Percentiles rank a stretch among this genome's conserved stretches.
These are phyloP conservation scores for Prosopis cineraria DNA, from an alignment of 306 rosid genomes.

Conservation along the genomic window DNA sequence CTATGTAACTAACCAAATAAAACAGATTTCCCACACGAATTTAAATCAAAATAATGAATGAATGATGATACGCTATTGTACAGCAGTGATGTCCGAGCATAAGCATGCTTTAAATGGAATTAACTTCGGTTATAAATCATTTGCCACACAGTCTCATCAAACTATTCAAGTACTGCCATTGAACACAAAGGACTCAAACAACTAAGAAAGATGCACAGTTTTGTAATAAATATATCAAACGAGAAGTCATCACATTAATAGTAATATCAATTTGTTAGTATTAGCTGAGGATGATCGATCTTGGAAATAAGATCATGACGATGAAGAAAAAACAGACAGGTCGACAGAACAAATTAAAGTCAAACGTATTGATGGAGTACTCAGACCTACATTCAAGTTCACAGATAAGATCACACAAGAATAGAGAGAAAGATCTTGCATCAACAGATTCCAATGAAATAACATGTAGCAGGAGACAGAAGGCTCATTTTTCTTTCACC, in stretches of 20 bases:
- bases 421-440: not conserved
- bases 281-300: conserved; percentile 1
- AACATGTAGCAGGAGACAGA: conserved; percentile 6
- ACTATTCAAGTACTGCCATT: not conserved
- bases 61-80: not conserved
- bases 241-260: not conserved
- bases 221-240: conserved; percentile 3
- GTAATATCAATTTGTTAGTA: not conserved
- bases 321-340: not conserved
- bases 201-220: conserved; percentile 6
- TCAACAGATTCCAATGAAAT: not conserved
- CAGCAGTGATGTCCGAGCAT: not conserved
- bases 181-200: conserved; percentile 7
- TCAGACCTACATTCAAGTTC: conserved; percentile 1
- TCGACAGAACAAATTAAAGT: not conserved
- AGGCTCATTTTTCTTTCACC: conserved; percentile 23
- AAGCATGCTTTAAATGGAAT: conserved; percentile 1
- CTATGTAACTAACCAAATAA: not conserved
- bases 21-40: not conserved
- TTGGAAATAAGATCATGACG: not conserved
- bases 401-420: not conserved
- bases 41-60: not conserved
- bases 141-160: conserved; percentile 7
- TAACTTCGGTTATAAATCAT: not conserved
- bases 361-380: not conserved